These are phyloP conservation scores for Plasmodium vinckei DNA, from an alignment of 169 alveolate genomes.

Conservation along the genomic window DNA sequence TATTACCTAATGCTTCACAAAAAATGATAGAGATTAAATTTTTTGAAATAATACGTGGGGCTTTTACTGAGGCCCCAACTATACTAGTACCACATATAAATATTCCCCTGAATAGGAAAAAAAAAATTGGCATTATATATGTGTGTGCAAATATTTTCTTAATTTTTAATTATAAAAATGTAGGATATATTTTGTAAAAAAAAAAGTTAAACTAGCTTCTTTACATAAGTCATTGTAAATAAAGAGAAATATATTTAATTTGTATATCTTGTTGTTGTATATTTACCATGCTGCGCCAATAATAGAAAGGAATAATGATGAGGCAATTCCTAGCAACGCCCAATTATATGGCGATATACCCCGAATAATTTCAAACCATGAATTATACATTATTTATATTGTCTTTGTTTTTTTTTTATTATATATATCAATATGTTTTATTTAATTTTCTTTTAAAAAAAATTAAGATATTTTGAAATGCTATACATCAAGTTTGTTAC, in stretches of 20 bases:
- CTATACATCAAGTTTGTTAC: too few species aligned
- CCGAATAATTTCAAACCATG: slow-evolving; percentile 81
- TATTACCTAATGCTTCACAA: slow-evolving; percentile 99
- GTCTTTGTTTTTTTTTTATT: slow-evolving; percentile 1
- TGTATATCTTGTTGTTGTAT: background rate
- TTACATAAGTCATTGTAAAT: background rate
- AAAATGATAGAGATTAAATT: slow-evolving; percentile 98
- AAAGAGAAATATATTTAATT: background rate
- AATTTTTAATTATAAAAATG: too few species aligned
- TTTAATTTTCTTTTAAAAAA: background rate
- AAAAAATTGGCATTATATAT: background rate
- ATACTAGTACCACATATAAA: slow-evolving; percentile 98
- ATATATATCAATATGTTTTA: background rate
- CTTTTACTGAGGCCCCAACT: slow-evolving; percentile 98
- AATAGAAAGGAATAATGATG: slow-evolving; percentile 93
- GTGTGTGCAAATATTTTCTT: too few species aligned
- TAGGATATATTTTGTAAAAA: too few species aligned
- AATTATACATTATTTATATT: slow-evolving; percentile 68
- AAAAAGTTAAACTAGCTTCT: too few species aligned
- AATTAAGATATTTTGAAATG: too few species aligned
- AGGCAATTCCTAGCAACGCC: slow-evolving; percentile 94
- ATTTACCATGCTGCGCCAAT: slow-evolving; percentile 97
- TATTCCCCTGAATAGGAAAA: slow-evolving; percentile 93
- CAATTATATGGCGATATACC: slow-evolving; percentile 84
- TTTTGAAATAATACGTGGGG: slow-evolving; percentile 99